Conservation (phyloP, 2,329 filamentous ascomycete species). For the Fusarium sambucinum region DNA sequence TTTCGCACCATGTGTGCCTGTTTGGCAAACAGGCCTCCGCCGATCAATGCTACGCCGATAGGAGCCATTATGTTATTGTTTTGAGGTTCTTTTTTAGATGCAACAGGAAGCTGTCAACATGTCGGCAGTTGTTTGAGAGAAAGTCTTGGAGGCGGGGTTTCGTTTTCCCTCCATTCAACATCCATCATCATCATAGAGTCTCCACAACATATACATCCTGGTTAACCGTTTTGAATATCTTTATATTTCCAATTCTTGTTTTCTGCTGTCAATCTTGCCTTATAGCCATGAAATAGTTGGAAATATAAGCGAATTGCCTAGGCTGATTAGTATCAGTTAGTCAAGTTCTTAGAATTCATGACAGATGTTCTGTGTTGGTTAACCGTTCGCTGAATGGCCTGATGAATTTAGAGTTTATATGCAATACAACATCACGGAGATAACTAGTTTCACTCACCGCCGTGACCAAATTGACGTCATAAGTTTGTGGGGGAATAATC, state of each 20-base stretch:
- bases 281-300: background rate
- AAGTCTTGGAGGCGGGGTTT: constrained; percentile 26
- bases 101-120: constrained; percentile 16
- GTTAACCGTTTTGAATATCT: background rate
- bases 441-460: constrained; percentile 24
- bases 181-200: constrained; percentile 14
- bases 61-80: constrained; percentile 50
- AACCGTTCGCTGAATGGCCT: background rate
- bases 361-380: background rate
- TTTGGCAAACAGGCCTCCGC: constrained; percentile 72
- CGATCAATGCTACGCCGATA: constrained; percentile 70
- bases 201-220: constrained; percentile 11
- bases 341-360: background rate
- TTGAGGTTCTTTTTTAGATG: constrained; percentile 3
- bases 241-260: background rate
- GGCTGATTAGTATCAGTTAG: background rate
- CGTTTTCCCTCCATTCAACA: constrained; percentile 7
- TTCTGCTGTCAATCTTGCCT: background rate
- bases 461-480: constrained; percentile 23
- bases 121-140: constrained; percentile 26
- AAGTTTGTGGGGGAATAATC: background rate
- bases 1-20: constrained; percentile 66
- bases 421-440: constrained; percentile 17
- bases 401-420: constrained; percentile 3
- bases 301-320: background rate